A percentile compares a stretch with the other conserved stretches of the same genome.
Evolutionary conservation across 805 yeast genomes (phyloP).

Genomic region (Wickerhamiella occidentalis): DNA sequence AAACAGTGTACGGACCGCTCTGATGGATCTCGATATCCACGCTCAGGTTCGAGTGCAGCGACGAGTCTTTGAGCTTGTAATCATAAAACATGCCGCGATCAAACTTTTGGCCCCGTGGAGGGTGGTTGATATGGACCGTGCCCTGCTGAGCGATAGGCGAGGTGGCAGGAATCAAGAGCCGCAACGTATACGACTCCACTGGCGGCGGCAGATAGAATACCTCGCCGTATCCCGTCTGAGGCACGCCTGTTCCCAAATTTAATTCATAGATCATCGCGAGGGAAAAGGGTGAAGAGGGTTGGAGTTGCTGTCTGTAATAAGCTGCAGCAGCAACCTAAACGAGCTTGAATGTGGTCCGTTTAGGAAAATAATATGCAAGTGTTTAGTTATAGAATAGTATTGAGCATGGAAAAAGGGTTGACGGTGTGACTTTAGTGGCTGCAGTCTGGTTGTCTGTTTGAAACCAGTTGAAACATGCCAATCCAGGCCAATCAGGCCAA

Average conservation of each 20-base stretch:
- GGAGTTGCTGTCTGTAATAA: not conserved
- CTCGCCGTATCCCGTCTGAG: conserved; percentile 26
- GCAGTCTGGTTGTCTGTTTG: too few relatives aligned
- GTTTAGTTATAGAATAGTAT: too few relatives aligned
- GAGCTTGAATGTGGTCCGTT: not conserved
- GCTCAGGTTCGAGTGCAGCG: conserved; percentile 51
- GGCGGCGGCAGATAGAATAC: conserved; percentile 33
- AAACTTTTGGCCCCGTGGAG: conserved; percentile 38
- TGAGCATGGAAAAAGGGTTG: too few relatives aligned
- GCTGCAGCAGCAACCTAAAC: conserved; percentile 2
- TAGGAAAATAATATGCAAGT: too few relatives aligned
- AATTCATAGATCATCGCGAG: conserved; percentile 15
- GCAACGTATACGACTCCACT: conserved; percentile 33
- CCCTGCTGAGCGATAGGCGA: conserved; percentile 62
- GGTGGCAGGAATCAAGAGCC: conserved; percentile 62
- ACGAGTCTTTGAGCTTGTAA: conserved; percentile 31
- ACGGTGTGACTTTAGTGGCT: too few relatives aligned
- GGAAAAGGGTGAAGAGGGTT: not conserved
- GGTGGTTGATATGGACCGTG: conserved; percentile 60
- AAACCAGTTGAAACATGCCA: too few relatives aligned
- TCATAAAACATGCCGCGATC: conserved; percentile 46
- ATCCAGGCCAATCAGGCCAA: too few relatives aligned
- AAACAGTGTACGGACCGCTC: conserved; percentile 76
- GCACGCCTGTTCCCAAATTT: conserved; percentile 24
- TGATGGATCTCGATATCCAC: conserved; percentile 48